Conservation (phyloP, 2,329 filamentous ascomycete genomes). For the Stylonectria norvegica region DNA sequence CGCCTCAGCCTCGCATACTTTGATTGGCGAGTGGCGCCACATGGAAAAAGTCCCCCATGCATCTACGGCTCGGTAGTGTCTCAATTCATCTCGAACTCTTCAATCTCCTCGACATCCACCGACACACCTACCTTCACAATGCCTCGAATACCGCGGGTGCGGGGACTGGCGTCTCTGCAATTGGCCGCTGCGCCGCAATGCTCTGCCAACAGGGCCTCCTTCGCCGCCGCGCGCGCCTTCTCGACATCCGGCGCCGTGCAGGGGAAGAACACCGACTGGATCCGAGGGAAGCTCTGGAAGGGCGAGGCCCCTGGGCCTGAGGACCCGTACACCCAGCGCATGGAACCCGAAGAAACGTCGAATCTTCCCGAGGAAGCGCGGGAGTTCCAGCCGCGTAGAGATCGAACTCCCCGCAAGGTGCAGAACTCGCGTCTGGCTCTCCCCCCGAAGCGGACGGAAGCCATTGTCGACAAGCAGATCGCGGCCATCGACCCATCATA, state of each 20-base stretch:
- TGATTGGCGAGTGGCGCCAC: slow-evolving; percentile 24
- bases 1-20: slow-evolving; percentile 19
- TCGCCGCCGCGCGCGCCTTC: slow-evolving; percentile 29
- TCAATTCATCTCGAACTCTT: too few species aligned
- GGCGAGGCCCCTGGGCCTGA: slow-evolving; percentile 37
- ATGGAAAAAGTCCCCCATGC: slow-evolving; percentile 27
- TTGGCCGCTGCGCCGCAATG: slow-evolving; percentile 22
- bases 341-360: slow-evolving; percentile 25
- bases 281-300: slow-evolving; percentile 41
- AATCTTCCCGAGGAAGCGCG: slow-evolving; percentile 32
- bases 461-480: slow-evolving; percentile 31
- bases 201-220: slow-evolving; percentile 24
- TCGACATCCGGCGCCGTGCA: slow-evolving; percentile 34
- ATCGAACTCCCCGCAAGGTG: slow-evolving; percentile 26
- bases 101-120: slow-evolving; percentile 14
- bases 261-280: slow-evolving; percentile 35
- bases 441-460: slow-evolving; percentile 34
- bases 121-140: slow-evolving; percentile 28
- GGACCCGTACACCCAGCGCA: slow-evolving; percentile 38
- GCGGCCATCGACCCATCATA: slow-evolving; percentile 38
- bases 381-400: slow-evolving; percentile 15
- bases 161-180: slow-evolving; percentile 32
- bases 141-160: slow-evolving; percentile 41
- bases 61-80: too few species aligned
- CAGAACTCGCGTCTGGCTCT: slow-evolving; percentile 31